Evolutionary conservation across 306 rosid genomes (phyloP), one percentile per base, ranked within the genome.

Genomic region (Carpinus fangiana): DNA sequence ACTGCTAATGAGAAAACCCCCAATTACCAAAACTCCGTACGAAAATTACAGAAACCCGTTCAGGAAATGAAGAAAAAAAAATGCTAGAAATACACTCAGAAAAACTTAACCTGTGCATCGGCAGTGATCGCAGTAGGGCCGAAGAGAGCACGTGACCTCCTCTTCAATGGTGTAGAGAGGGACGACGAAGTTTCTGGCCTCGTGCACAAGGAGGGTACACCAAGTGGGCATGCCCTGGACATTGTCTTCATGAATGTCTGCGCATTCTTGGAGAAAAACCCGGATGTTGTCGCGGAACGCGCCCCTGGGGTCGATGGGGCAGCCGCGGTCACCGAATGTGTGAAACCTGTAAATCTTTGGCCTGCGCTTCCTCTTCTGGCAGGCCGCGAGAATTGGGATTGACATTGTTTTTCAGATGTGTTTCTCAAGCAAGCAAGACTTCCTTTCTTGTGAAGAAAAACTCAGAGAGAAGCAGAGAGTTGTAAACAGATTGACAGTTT

Each of bases 121-220:
- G 84, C 97, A 94, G 23, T 92, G 88, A 46, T 92, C 92, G 8
- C 98, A 94, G 80, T 84, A 88, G 57, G 98, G 92, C 46, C 66
- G 56, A 0, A 88, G 26, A 52, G 97, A 92, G 34, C 69, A 73
- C 70, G 78, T 73, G 17, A 90, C 92, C 12, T 86, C 61, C 18
- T 92, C 97, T 86, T 94, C 97, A 76, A 92, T 41, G 67, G 92
- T 87, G 76, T 89, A 94, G 51, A 94, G 92, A 57, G 98, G 97
- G 43, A 87, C 81, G 73, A 84, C 85, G 1, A 82, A 73, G 80
- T 85, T 90, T 14, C 79, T 74, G 8, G 76, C 88, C 41, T 90
- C 92, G 48, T 88, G 94, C n/a, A 87, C 82, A 34, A 94, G 91
- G 77, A 92, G 91, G 26, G 96, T 89, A 56, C 91, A 83, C 96